Evolutionary conservation across 306 rosid genomes (phyloP).

Genomic region (Castanea sativa): DNA sequence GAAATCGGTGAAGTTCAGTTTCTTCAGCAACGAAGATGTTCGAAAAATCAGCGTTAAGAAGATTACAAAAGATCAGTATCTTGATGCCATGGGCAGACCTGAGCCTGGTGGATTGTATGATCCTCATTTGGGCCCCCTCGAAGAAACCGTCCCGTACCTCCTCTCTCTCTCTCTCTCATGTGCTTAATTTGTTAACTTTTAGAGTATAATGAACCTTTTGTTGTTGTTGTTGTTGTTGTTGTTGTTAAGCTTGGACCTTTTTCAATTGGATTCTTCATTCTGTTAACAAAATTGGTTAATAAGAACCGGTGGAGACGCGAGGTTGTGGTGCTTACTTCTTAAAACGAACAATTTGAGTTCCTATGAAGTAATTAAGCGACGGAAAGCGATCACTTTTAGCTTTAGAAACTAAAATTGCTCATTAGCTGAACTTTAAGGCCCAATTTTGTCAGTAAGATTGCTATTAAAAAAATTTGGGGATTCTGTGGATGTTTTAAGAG

Average conservation of each 20-base stretch:
- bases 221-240: background rate
- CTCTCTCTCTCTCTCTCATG: background rate
- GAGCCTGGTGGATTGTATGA: conserved; percentile 73
- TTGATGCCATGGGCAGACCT: conserved; percentile 40
- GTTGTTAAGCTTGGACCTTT: background rate
- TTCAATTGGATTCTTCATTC: background rate
- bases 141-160: conserved; percentile 49
- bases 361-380: too few relatives aligned
- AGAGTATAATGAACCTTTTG: too few relatives aligned
- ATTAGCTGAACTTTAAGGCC: too few relatives aligned
- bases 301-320: too few relatives aligned
- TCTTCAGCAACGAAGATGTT: conserved; percentile 58
- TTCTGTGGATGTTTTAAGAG: too few relatives aligned
- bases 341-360: too few relatives aligned
- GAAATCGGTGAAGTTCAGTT: conserved; percentile 59
- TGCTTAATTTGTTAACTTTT: too few relatives aligned
- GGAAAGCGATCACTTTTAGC: too few relatives aligned
- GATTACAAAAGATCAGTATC: conserved; percentile 39
- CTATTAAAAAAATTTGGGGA: too few relatives aligned
- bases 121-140: conserved; percentile 72
- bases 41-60: conserved; percentile 51
- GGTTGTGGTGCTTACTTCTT: too few relatives aligned
- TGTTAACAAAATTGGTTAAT: background rate
- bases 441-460: too few relatives aligned
- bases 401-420: too few relatives aligned